Percentiles rank a stretch among this genome's conserved stretches.
Conservation (phyloP, 371 early-diverging fungal genomes). For the Mortierella sp. region DNA sequence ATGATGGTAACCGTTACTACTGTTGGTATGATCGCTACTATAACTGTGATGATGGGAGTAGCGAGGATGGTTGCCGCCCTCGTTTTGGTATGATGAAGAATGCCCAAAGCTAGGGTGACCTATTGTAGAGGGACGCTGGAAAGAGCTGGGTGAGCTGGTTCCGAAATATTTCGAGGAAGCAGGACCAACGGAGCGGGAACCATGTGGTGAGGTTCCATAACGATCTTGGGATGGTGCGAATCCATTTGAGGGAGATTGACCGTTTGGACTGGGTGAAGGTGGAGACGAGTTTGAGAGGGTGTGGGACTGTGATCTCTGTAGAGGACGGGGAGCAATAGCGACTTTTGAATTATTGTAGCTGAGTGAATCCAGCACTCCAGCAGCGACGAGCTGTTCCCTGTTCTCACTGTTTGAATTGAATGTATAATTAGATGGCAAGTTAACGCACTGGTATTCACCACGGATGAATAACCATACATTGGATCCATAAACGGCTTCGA, state of each 20-base stretch:
- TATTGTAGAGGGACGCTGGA: constrained; percentile 17
- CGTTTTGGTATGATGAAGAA: constrained; percentile 15
- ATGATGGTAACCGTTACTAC: constrained; percentile 16
- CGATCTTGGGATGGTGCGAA: constrained; percentile 34
- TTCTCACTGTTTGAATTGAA: constrained; percentile 26
- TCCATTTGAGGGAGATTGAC: constrained; percentile 20
- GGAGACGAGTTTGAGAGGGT: constrained; percentile 33
- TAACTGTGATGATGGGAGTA: constrained; percentile 21
- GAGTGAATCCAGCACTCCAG: constrained; percentile 44
- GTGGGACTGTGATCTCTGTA: constrained; percentile 42
- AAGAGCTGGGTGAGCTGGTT: constrained; percentile 43
- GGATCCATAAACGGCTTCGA: not conserved
- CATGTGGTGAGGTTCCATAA: constrained; percentile 31
- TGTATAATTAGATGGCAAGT: not conserved
- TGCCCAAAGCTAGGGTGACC: constrained; percentile 10
- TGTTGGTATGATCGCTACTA: constrained; percentile 12
- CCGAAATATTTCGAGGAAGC: constrained; percentile 44
- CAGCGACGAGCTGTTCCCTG: constrained; percentile 45
- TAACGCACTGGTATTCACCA: too few species aligned
- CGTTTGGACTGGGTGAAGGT: constrained; percentile 37
- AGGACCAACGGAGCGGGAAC: constrained; percentile 30
- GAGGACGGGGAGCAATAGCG: constrained; percentile 25
- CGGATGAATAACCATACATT: not conserved
- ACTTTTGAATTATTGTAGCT: constrained; percentile 23
- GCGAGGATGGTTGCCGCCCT: constrained; percentile 14